Base-by-base conservation (phyloP, 192 early-diverging fungal species). In the Mortierella hygrophila region DNA sequence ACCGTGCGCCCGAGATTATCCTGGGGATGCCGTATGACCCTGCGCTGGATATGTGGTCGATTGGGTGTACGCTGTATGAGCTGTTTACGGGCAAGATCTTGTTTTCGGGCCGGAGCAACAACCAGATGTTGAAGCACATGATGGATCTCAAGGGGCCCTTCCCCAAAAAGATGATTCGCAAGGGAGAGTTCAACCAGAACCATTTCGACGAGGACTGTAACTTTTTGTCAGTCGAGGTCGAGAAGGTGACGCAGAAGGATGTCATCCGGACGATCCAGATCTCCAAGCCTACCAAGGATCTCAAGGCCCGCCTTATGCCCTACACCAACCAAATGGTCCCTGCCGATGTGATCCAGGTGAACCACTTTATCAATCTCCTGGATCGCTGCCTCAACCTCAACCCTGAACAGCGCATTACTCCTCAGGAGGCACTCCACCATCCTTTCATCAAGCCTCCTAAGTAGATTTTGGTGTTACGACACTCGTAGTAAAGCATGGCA, bases 1-100 rank as follows among this genome's bases (percentile, higher is more conserved):
- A 99, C 82, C 93, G 98, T 21, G 96, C 98, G 2, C 98, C 98
- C 8, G 98, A 99, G 90, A 97, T 99, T 74, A 98, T 99, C 29
- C 83, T 99, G 29, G 98, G 98, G 0, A 76, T 98, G 35, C 91
- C 95, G 0, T 98, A 98, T 81, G 97, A 97, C 88, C 92, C 89
- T 69, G 93, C 96, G 3, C 88, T 99, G 57, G 98, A 99, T 83
- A 94, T 99, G 80, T 99, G 98, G 98, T 98, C 98, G 37, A 93
- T 98, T 32, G 98, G 94, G 9, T 97, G 94, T 77, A 97, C 98
- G 38, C 89, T 99, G 26, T 99, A 96, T 81, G 98, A 99, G 91
- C 89, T 99, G 49, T 98, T 95, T 82, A 99, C 98, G 4, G 98
- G 98, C 57, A 95, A 95, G 89, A 98, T 99, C 52, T 86, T 99